A percentile compares a stretch with the other conserved stretches of the same genome.
phyloP scores from a whole-genome alignment of 345 rosid species.

The Euphorbia lathyris region DNA sequence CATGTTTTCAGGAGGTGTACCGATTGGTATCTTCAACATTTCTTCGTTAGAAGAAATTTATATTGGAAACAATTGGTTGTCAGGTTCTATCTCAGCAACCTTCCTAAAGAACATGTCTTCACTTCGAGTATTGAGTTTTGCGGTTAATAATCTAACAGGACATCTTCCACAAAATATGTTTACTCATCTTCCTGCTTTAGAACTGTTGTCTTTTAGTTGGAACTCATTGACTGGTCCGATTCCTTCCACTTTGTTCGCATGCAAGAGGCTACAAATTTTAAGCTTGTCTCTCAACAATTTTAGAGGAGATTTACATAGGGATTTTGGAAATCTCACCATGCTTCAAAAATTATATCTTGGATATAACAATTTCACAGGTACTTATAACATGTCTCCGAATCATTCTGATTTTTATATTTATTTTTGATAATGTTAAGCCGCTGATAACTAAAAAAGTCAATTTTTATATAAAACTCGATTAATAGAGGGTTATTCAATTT shows the following conservation, averaged over 20 bases:
- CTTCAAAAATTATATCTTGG: conserved; percentile 13
- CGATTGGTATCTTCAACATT: neutral
- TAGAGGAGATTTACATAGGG: neutral
- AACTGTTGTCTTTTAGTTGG: neutral
- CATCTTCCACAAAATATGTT: neutral
- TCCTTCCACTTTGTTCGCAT: conserved; percentile 6
- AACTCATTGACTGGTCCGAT: conserved; percentile 1
- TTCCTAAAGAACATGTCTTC: neutral
- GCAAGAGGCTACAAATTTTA: neutral
- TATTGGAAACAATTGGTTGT: neutral
- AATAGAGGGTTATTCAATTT: too few relatives aligned
- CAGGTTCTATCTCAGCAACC: neutral
- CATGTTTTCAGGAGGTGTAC: neutral
- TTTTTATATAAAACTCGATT: too few relatives aligned
- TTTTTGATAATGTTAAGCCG: neutral
- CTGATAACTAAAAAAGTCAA: too few relatives aligned
- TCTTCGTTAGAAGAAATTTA: neutral
- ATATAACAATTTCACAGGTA: conserved; percentile 14
- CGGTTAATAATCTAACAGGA: neutral
- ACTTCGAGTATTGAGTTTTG: neutral
- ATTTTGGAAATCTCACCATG: conserved; percentile 7
- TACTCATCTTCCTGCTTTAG: conserved; percentile 1
- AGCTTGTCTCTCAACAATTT: neutral
- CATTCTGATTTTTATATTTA: neutral
- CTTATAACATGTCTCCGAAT: too few relatives aligned